Conservation (phyloP, 2,329 filamentous ascomycete species). For the Cercospora sp. region DNA sequence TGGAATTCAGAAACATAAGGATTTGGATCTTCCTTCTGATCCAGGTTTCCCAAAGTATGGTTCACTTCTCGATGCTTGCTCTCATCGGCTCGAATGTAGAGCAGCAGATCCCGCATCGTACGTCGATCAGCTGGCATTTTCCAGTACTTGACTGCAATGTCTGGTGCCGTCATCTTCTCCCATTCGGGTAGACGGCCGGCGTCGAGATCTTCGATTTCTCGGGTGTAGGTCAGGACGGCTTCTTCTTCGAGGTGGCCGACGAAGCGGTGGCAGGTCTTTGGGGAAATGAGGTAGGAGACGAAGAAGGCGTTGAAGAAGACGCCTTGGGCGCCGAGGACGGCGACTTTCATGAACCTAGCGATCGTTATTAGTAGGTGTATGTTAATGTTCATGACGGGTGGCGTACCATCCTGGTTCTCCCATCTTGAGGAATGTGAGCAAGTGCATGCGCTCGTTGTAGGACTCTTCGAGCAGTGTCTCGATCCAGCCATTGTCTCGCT, state of each 20-base stretch:
- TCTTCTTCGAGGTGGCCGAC: constrained; percentile 97
- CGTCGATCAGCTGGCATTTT: constrained; percentile 81
- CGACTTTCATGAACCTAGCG: constrained; percentile 73
- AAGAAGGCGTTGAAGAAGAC: constrained; percentile 97
- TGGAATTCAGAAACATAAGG: constrained; percentile 86
- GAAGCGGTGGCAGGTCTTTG: constrained; percentile 88
- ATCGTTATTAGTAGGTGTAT: not conserved
- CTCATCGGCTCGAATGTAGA: constrained; percentile 89
- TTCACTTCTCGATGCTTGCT: constrained; percentile 83
- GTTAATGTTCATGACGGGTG: not conserved
- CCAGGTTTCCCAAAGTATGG: constrained; percentile 85
- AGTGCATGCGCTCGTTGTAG: constrained; percentile 70
- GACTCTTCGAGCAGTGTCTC: constrained; percentile 41
- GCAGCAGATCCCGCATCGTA: constrained; percentile 80
- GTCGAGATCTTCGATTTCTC: constrained; percentile 84
- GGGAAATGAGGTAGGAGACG: constrained; percentile 80
- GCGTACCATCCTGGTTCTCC: constrained; percentile 67
- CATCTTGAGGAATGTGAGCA: constrained; percentile 90
- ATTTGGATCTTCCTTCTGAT: constrained; percentile 85
- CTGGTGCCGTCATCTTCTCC: constrained; percentile 74
- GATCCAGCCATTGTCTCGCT: constrained; percentile 94
- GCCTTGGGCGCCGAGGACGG: constrained; percentile 89
- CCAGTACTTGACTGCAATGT: constrained; percentile 91
- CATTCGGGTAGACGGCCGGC: constrained; percentile 80
- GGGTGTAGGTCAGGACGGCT: constrained; percentile 91